Percentiles rank a stretch among this genome's conserved stretches.
These are phyloP conservation scores for Citrus sp. DNA, from an alignment of 345 rosid genomes.

Conservation along the genomic window DNA sequence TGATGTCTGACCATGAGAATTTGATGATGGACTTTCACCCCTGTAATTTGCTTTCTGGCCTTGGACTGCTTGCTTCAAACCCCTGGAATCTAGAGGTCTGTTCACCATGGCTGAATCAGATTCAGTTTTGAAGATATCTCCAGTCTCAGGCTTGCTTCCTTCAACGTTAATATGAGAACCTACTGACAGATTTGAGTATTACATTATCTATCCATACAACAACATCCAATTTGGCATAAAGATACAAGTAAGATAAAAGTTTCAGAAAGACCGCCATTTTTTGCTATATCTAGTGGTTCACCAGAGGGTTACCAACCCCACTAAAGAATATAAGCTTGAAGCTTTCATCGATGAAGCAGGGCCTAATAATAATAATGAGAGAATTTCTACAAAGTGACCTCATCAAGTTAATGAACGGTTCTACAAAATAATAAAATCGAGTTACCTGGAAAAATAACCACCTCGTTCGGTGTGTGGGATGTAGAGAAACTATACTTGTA, in stretches of 20 bases:
- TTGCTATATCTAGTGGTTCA: no score
- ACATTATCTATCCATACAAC: background rate
- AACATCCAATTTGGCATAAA: background rate
- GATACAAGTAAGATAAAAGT: background rate
- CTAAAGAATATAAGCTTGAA: no score
- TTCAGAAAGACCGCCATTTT: background rate
- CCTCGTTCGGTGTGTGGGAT: conserved; percentile 20
- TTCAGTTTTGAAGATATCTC: background rate
- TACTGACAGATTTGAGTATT: conserved; percentile 10
- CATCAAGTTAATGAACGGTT: background rate
- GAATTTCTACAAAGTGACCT: background rate
- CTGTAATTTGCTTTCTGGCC: conserved; percentile 5
- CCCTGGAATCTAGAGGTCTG: background rate
- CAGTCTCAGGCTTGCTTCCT: conserved; percentile 8
- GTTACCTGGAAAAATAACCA: conserved; percentile 26
- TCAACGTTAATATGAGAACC: conserved; percentile 9
- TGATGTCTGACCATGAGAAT: conserved; percentile 6
- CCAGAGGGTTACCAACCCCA: no score
- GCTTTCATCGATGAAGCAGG: no score
- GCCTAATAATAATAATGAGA: no score
- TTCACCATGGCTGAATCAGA: background rate
- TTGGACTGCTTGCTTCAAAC: background rate
- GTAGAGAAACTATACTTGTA: conserved; percentile 24
- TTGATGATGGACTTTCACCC: conserved; percentile 28
- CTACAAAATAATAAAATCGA: conserved; percentile 23